Evolutionary conservation across 2,329 filamentous ascomycete species (phyloP).

Genomic region (Ceratocystis cubensis): DNA sequence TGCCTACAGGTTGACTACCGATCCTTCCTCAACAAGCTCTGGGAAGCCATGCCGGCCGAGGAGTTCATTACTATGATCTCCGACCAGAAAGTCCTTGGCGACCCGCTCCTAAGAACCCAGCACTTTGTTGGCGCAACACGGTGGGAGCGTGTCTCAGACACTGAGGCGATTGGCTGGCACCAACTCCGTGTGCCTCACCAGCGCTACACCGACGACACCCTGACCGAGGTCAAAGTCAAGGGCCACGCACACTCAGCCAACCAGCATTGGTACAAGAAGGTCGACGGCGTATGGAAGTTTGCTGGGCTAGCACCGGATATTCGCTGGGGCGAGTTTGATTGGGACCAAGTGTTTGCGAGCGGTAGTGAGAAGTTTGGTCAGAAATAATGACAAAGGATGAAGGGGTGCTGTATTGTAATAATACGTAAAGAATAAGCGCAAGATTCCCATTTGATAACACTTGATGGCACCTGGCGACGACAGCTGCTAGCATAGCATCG

Average conservation of each 20-base stretch:
- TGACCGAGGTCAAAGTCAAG: conserved; percentile 40
- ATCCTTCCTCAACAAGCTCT: conserved; percentile 46
- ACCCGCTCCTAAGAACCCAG: conserved; percentile 50
- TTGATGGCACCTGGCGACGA: no score
- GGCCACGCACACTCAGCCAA: conserved; percentile 48
- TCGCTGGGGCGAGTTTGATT: conserved; percentile 45
- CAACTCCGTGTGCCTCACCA: conserved; percentile 52
- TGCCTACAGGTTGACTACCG: conserved; percentile 54
- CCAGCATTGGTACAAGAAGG: conserved; percentile 45
- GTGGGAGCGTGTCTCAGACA: conserved; percentile 46
- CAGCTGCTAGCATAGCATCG: background rate
- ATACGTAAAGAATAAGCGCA: background rate
- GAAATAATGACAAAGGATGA: no score
- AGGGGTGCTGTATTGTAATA: no score
- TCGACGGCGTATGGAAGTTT: conserved; percentile 50
- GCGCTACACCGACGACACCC: conserved; percentile 41
- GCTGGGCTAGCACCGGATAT: conserved; percentile 44
- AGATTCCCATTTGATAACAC: background rate
- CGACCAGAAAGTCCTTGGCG: conserved; percentile 44
- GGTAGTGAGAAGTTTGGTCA: conserved; percentile 21
- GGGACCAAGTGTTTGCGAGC: conserved; percentile 40
- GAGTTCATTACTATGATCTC: conserved; percentile 52
- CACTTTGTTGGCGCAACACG: conserved; percentile 49
- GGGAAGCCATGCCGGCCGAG: conserved; percentile 48
- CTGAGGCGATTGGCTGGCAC: conserved; percentile 47